phyloP scores from a whole-genome alignment of 1,139 yeast species.

The Blastobotrys proliferans region DNA sequence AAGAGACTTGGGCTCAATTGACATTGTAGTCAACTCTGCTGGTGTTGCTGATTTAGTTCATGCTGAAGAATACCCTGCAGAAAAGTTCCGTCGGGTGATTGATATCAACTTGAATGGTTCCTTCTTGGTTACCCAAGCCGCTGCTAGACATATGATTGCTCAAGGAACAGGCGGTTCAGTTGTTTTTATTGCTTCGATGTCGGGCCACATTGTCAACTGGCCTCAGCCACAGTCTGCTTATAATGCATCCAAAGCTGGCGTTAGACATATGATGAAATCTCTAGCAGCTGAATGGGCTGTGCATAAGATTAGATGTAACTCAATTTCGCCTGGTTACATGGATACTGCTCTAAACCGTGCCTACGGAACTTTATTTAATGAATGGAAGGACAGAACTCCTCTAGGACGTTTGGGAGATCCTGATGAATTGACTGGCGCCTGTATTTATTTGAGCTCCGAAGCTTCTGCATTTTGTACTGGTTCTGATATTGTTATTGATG shows the following conservation, averaged over 20 bases:
- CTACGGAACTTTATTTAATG: constrained; percentile 45
- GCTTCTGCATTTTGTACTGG: constrained; percentile 68
- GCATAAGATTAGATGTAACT: constrained; percentile 49
- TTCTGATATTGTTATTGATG: constrained; percentile 60
- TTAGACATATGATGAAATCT: constrained; percentile 50
- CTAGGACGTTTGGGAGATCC: constrained; percentile 64
- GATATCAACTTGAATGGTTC: constrained; percentile 79
- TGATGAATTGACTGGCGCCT: constrained; percentile 66
- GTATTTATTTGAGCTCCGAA: constrained; percentile 59
- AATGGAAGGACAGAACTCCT: constrained; percentile 61
- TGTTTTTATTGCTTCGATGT: constrained; percentile 57
- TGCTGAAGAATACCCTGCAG: constrained; percentile 76
- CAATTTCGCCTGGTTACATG: constrained; percentile 57
- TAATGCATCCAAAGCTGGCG: constrained; percentile 62
- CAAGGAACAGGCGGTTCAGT: constrained; percentile 46
- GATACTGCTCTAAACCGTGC: constrained; percentile 53
- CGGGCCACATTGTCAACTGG: constrained; percentile 61
- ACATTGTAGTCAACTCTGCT: constrained; percentile 66
- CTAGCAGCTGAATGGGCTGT: constrained; percentile 58
- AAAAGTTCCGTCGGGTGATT: constrained; percentile 68
- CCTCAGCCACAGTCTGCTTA: constrained; percentile 59
- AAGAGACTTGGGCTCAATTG: constrained; percentile 58
- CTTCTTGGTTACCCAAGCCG: constrained; percentile 60
- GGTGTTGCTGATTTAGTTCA: constrained; percentile 79
- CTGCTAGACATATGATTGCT: constrained; percentile 71